A percentile compares a stretch with the other conserved stretches of the same genome.
Evolutionary conservation across 1,284 basidiomycete species (phyloP).

Genomic region (Cutaneotrichosporon daszewskae): DNA sequence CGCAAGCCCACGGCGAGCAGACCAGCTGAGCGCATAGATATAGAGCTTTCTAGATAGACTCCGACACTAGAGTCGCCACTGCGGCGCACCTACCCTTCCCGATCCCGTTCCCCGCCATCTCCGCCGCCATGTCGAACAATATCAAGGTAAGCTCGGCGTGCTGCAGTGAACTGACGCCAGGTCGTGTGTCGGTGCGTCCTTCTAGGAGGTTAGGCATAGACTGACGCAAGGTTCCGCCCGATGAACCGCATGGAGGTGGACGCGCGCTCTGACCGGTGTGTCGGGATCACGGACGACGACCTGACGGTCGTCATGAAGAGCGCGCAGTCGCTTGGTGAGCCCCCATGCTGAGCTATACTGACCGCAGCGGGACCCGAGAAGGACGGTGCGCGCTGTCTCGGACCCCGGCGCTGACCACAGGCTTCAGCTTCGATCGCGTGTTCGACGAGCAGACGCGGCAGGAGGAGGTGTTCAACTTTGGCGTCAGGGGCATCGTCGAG

Average conservation of each 20-base stretch:
- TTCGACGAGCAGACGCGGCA: slow-evolving; percentile 91
- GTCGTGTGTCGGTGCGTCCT: slow-evolving; percentile 18
- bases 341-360: slow-evolving; percentile 1
- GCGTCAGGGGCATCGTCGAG: slow-evolving; percentile 71
- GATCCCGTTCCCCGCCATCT: too few relatives aligned
- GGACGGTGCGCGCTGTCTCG: slow-evolving; percentile 30
- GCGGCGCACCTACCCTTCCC: too few relatives aligned
- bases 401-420: slow-evolving; percentile 40
- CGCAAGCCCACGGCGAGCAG: too few relatives aligned
- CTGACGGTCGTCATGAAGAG: slow-evolving; percentile 71
- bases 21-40: too few relatives aligned
- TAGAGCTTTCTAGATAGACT: too few relatives aligned
- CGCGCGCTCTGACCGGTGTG: slow-evolving; percentile 85
- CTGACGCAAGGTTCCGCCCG: slow-evolving; percentile 73
- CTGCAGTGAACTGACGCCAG: not conserved
- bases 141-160: slow-evolving; percentile 44
- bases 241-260: slow-evolving; percentile 86
- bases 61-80: too few relatives aligned
- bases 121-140: slow-evolving; percentile 49
- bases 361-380: slow-evolving; percentile 46
- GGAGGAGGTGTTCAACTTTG: slow-evolving; percentile 95
- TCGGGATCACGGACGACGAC: slow-evolving; percentile 74
- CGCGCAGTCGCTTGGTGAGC: slow-evolving; percentile 62
- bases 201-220: too few relatives aligned
- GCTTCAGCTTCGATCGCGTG: slow-evolving; percentile 95